A percentile compares a stretch with the other conserved stretches of the same genome.
Evolutionary conservation across 1,284 basidiomycete genomes (phyloP).

Genomic region (Quambalaria eucalypti): DNA sequence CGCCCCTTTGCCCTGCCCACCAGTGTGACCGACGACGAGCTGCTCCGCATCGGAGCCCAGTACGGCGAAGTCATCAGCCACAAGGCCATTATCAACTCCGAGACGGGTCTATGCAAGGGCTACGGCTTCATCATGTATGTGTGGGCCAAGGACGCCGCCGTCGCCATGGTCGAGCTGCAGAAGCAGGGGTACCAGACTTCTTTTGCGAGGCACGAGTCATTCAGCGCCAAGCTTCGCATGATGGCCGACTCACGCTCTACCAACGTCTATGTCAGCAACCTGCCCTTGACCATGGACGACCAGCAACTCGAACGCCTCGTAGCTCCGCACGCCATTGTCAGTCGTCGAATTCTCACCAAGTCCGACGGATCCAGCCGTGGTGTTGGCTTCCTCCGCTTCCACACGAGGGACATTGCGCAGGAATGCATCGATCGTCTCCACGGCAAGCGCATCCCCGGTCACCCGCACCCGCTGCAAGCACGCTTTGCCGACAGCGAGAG

Average conservation of each 20-base stretch:
- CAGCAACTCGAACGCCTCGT: conserved; percentile 37
- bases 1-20: neutral
- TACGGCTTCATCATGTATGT: conserved; percentile 38
- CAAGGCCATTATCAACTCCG: conserved; percentile 36
- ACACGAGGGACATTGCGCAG: conserved; percentile 23
- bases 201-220: conserved; percentile 33
- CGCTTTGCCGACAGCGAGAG: conserved; percentile 40
- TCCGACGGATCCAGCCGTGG: conserved; percentile 27
- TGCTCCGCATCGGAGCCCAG: conserved; percentile 23
- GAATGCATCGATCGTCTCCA: conserved; percentile 31
- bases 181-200: conserved; percentile 23
- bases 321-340: conserved; percentile 26
- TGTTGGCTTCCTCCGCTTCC: conserved; percentile 32
- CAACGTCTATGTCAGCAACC: conserved; percentile 37
- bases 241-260: conserved; percentile 27
- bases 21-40: conserved; percentile 28
- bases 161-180: conserved; percentile 24
- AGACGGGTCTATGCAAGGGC: conserved; percentile 20
- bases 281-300: conserved; percentile 17
- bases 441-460: conserved; percentile 18
- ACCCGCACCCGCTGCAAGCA: conserved; percentile 24
- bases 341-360: conserved; percentile 32
- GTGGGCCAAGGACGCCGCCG: conserved; percentile 20
- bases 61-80: conserved; percentile 36
- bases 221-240: conserved; percentile 23